phyloP scores from a whole-genome alignment of 2,329 filamentous ascomycete genomes.

The Xylariales sp. region DNA sequence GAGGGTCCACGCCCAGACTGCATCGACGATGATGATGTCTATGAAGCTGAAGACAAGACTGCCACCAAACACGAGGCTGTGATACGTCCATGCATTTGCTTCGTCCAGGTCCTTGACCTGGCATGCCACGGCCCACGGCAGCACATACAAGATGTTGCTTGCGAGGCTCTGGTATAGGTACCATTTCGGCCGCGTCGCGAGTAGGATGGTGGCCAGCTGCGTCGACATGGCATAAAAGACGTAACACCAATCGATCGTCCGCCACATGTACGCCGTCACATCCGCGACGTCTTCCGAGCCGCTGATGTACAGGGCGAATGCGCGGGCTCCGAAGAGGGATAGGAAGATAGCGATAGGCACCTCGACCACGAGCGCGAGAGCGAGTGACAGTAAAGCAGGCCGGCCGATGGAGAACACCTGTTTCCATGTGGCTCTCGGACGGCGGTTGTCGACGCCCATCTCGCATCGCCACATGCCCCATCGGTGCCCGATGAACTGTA shows the following conservation, averaged over 20 bases:
- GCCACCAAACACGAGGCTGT: constrained; percentile 74
- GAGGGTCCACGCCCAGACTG: constrained; percentile 64
- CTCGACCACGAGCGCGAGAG: constrained; percentile 68
- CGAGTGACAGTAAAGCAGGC: constrained; percentile 65
- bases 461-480: constrained; percentile 66
- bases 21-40: constrained; percentile 62
- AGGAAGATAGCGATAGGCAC: constrained; percentile 72
- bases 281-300: constrained; percentile 65
- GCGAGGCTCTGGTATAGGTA: constrained; percentile 75
- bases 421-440: constrained; percentile 30
- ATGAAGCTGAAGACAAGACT: constrained; percentile 75
- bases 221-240: constrained; percentile 75
- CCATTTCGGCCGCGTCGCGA: constrained; percentile 73
- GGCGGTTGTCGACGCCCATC: constrained; percentile 35
- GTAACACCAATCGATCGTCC: constrained; percentile 73
- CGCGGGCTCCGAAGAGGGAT: constrained; percentile 66
- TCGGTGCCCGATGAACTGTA: constrained; percentile 73
- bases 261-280: constrained; percentile 75
- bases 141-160: constrained; percentile 75
- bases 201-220: constrained; percentile 72
- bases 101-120: constrained; percentile 60
- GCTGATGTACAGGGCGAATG: constrained; percentile 73
- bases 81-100: constrained; percentile 73
- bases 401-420: constrained; percentile 53
- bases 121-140: constrained; percentile 77